These are phyloP conservation scores for Globisporangium spiculum DNA, from an alignment of 352 stramenopile species.

Conservation along the genomic window DNA sequence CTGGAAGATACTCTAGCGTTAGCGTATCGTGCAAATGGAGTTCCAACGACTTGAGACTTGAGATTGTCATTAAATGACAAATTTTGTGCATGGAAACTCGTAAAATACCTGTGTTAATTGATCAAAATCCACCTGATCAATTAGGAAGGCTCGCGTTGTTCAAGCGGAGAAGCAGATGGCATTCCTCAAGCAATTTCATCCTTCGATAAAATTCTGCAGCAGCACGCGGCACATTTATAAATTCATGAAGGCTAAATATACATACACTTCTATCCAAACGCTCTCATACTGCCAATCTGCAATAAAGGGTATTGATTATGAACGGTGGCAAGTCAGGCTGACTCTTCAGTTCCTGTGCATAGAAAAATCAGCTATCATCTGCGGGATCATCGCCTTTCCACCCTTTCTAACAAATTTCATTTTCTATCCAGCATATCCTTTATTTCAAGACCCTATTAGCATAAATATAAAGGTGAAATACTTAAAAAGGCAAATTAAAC, in stretches of 20 bases:
- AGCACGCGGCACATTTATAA: background rate
- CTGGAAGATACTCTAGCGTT: background rate
- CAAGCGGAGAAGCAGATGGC: slow-evolving; percentile 4
- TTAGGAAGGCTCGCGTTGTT: background rate
- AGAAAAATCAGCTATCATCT: slow-evolving; percentile 1
- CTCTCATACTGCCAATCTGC: background rate
- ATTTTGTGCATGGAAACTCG: too few relatives aligned
- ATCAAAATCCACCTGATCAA: background rate
- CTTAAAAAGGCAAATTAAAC: background rate
- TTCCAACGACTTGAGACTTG: too few relatives aligned
- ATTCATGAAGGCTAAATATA: background rate
- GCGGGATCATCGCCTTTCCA: background rate
- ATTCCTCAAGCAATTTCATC: slow-evolving; percentile 5
- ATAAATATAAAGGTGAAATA: background rate
- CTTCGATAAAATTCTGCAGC: background rate
- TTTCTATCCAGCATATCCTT: background rate
- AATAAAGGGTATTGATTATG: background rate
- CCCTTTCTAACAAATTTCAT: background rate
- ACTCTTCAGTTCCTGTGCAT: slow-evolving; percentile 5
- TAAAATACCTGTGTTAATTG: background rate
- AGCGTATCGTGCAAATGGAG: too few relatives aligned
- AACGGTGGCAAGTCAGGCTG: background rate
- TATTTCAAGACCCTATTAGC: background rate
- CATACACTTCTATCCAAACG: background rate
- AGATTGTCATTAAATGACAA: too few relatives aligned